Percentiles rank a stretch among this genome's conserved stretches.
These are phyloP conservation scores for Iodosphaeria phyllophila DNA, from an alignment of 2,329 filamentous ascomycete genomes.

Conservation along the genomic window DNA sequence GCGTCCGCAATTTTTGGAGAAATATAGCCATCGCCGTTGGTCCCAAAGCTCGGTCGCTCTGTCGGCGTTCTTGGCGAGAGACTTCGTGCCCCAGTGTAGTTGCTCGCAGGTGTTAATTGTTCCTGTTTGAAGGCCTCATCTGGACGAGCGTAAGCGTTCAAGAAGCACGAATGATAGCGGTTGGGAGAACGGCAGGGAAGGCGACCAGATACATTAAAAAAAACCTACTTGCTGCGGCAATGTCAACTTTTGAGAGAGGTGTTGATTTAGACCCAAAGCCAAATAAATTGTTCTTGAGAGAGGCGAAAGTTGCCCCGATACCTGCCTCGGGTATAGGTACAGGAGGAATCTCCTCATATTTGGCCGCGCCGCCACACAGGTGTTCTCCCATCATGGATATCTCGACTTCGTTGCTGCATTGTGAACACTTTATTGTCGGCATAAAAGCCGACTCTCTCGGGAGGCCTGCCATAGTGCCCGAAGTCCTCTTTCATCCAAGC, in stretches of 20 bases:
- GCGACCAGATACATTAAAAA: neutral
- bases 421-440: slow-evolving; percentile 76
- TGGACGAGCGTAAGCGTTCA: slow-evolving; percentile 15
- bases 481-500: too few relatives aligned
- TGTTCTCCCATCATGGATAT: slow-evolving; percentile 80
- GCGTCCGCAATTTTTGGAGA: slow-evolving; percentile 25
- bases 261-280: slow-evolving; percentile 21
- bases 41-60: slow-evolving; percentile 22
- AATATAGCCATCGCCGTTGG: slow-evolving; percentile 24
- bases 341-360: too few relatives aligned
- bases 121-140: slow-evolving; percentile 36
- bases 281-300: slow-evolving; percentile 16
- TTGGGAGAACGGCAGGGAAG: neutral
- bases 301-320: slow-evolving; percentile 19
- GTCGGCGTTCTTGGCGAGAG: slow-evolving; percentile 43
- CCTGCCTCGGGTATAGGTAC: too few relatives aligned
- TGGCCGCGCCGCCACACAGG: slow-evolving; percentile 37
- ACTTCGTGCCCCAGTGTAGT: slow-evolving; percentile 36
- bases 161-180: neutral
- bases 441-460: slow-evolving; percentile 50
- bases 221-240: slow-evolving; percentile 35
- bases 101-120: slow-evolving; percentile 45
- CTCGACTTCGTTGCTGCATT: slow-evolving; percentile 58
- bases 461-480: too few relatives aligned
- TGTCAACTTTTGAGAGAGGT: slow-evolving; percentile 34